Conservation (phyloP, 2,329 filamentous ascomycete species). For the Penicillium sp. region DNA sequence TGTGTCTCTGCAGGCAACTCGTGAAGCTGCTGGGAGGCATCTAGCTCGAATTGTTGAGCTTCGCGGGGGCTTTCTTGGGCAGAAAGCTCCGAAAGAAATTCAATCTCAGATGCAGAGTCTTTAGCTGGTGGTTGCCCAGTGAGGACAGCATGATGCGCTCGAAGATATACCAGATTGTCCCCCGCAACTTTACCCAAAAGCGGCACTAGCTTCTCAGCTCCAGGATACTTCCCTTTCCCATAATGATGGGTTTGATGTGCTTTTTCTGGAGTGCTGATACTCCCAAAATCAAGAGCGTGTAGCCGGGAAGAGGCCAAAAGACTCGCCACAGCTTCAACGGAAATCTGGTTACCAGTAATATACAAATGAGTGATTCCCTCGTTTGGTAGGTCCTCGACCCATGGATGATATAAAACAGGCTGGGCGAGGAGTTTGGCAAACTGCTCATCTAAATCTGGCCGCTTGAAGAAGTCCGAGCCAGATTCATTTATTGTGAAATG, state of each 20-base stretch:
- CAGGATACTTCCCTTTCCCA: constrained; percentile 39
- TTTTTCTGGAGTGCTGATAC: constrained; percentile 40
- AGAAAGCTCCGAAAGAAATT: constrained; percentile 35
- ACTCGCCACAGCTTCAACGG: constrained; percentile 55
- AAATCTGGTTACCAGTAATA: constrained; percentile 56
- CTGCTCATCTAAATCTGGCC: constrained; percentile 46
- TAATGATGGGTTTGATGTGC: constrained; percentile 19
- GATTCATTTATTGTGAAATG: constrained; percentile 8
- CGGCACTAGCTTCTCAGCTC: constrained; percentile 56
- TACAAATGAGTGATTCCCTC: constrained; percentile 61
- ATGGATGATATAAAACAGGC: constrained; percentile 53
- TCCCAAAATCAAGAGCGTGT: constrained; percentile 57
- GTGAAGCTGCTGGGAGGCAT: constrained; percentile 31
- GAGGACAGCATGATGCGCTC: constrained; percentile 56
- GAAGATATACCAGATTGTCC: constrained; percentile 53
- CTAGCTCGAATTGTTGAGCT: constrained; percentile 26
- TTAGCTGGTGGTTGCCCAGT: constrained; percentile 46
- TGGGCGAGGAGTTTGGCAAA: constrained; percentile 51
- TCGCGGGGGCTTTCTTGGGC: constrained; percentile 28
- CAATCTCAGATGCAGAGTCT: constrained; percentile 28
- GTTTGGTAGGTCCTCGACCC: constrained; percentile 56
- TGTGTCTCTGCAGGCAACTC: constrained; percentile 35
- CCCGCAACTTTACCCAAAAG: constrained; percentile 49
- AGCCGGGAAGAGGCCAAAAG: constrained; percentile 53
- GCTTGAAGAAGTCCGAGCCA: constrained; percentile 27